Base-by-base conservation (phyloP, 352 stramenopile genomes). In the Pythium graminicola region DNA sequence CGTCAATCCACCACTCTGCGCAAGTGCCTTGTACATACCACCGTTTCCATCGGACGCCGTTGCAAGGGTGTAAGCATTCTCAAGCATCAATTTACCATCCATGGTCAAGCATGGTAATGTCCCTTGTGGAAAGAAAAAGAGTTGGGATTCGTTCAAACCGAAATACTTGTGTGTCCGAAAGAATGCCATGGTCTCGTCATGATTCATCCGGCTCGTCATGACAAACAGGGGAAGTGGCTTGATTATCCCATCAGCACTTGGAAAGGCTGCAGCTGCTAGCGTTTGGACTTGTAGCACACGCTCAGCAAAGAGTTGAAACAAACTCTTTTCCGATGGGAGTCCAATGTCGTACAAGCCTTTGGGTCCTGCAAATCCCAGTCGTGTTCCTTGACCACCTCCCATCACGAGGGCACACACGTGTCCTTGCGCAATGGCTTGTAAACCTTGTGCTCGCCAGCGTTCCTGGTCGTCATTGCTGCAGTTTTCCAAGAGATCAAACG, bases 31-130 rank as follows among this genome's bases (percentile, higher is more conserved):
- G 70, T 99, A 99, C 28, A 96, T 76, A 11, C 96, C 96, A 17
- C 97, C 96, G 69, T 99, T 99, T n/a, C 96, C 97, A 70, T 99
- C 93, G 0, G 97, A 97, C 11, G 95, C 95, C 27, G 93, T 81
- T 5, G 95, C 87, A 1, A 99, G 53, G 26, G 67, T 75, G 47
- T 70, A 67, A 1, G 65, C 39, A 51, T 70, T 85, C 69, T 98
- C 93, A 10, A 99, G 73, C 65, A 99, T 96, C 38, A 99, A 85
- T 63, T 99, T 99, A 14, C 96, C 95, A 6, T 97, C 82, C 13
- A 72, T 54, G 6, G 80, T 95, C 53, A 99, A 88, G 67, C 93
- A 98, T 11, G 97, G 97, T 19, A 99, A 63, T 22, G 93, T 98
- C 16, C 95, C 95, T 67, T 99, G 97, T 10, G 75, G 63, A 62